These are phyloP conservation scores for Pelomyxa schiedti DNA, from an alignment of 78 protist genomes.

Conservation along the genomic window DNA sequence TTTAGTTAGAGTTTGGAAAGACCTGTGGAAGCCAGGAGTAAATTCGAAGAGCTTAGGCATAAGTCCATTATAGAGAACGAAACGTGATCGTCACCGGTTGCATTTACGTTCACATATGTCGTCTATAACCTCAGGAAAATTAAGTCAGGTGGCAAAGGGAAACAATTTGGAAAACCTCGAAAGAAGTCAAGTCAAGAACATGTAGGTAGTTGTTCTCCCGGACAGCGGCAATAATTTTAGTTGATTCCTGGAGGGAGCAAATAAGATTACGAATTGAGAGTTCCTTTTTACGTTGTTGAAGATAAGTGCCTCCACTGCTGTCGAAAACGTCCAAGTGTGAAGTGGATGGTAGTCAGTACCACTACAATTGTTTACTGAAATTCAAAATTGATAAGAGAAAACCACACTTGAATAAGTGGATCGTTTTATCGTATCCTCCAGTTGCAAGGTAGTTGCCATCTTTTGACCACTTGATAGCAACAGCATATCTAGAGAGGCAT, in stretches of 20 bases:
- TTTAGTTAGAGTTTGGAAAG: neutral
- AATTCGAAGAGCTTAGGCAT: neutral
- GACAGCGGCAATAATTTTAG: neutral
- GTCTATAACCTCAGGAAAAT: neutral
- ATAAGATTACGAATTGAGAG: too few species aligned
- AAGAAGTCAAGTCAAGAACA: neutral
- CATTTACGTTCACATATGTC: slow-evolving; percentile 10
- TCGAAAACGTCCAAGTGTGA: neutral
- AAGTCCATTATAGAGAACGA: slow-evolving; percentile 12
- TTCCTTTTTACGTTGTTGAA: neutral
- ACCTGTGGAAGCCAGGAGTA: slow-evolving; percentile 18
- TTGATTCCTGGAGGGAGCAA: too few species aligned
- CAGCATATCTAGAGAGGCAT: slow-evolving; percentile 8
- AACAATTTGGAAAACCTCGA: neutral
- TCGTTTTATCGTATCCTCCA: neutral
- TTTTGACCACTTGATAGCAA: neutral
- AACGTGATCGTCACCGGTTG: neutral
- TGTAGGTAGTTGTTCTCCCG: slow-evolving; percentile 11
- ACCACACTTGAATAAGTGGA: too few species aligned
- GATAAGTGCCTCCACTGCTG: neutral
- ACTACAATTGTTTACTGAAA: neutral
- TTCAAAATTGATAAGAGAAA: neutral
- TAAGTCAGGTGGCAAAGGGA: neutral
- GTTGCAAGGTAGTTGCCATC: slow-evolving; percentile 10
- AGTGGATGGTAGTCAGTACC: neutral